Evolutionary conservation across 352 stramenopile genomes (phyloP).

Genomic region (Globisporangium nagaii): DNA sequence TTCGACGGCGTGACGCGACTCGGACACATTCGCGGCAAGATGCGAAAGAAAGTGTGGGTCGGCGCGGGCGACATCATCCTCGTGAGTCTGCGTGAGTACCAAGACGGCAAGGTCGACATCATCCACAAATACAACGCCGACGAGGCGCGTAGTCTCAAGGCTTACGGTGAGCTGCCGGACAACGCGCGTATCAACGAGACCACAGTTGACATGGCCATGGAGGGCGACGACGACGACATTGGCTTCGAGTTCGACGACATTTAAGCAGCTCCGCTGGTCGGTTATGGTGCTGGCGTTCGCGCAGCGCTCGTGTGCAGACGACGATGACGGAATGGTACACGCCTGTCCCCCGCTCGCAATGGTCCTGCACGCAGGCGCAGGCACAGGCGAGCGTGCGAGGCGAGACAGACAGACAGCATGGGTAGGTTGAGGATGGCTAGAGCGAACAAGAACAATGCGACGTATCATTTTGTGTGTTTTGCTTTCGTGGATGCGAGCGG

Average conservation of each 20-base stretch:
- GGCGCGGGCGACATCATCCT: constrained; percentile 98
- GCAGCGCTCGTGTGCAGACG: not conserved
- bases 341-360: too few relatives aligned
- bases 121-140: constrained; percentile 99
- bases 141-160: constrained; percentile 98
- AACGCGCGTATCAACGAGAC: constrained; percentile 90
- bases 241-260: constrained; percentile 90
- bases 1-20: constrained; percentile 98
- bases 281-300: not conserved
- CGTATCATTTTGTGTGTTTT: constrained; percentile 10
- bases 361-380: too few relatives aligned
- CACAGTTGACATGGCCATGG: constrained; percentile 82
- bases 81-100: constrained; percentile 98
- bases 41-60: constrained; percentile 99
- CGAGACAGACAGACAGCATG: not conserved
- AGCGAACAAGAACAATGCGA: constrained; percentile 8
- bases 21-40: constrained; percentile 99
- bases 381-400: not conserved
- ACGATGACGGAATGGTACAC: not conserved
- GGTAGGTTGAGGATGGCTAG: not conserved
- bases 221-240: constrained; percentile 84
- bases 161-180: constrained; percentile 99
- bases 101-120: constrained; percentile 99
- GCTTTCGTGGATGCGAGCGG: not conserved
- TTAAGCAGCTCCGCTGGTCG: constrained; percentile 34